Base-by-base conservation (phyloP, 1,284 basidiomycete genomes). In the Ganoderma meredithae region DNA sequence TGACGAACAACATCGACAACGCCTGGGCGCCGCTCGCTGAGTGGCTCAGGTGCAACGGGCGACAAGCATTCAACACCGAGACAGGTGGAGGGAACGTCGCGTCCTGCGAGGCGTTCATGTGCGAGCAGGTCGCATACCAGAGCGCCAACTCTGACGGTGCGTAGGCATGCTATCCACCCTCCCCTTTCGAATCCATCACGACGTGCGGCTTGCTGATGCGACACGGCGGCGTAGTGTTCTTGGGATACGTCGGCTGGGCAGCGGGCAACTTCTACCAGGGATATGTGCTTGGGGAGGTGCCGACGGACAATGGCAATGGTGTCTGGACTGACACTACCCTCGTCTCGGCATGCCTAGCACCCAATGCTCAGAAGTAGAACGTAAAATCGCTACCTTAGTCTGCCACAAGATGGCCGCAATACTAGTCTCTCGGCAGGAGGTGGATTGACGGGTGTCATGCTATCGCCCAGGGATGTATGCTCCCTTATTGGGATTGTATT, bases 51-150 rank as follows among this genome's bases (percentile, higher is more conserved):
- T 76, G 76, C 64, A 84, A 88, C 67, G 82, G 81, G n/a, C 83
- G 89, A 52, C 85, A 88, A 72, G 89, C 88, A 7, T 82, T 91
- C 76, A 83, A 88, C 73, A 87, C 87, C 17, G 89, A 90, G 76
- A 89, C 88, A 0, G 89, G 89, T 55, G 89, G 87, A 39, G 88
- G 85, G 53, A 82, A 88, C 67, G 83, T 82, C 49, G 80, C 80
- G 22, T 83, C 83, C 15, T 88, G 87, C 75, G 78, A 82, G 22
- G 75, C 77, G 53, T 84, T 79, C 71, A 78, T 86, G 71, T 84
- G 81, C 67, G 76, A 86, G 71, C 84, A 88, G 72, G 79, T 88
- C 62, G 80, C 81, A 3, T 89, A 80, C 80, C 83, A 87, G 70
- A 82, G 83, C 52, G 77, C 81, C 36, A 86, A 89, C 76, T 83